Evolutionary conservation across 2,329 filamentous ascomycete genomes (phyloP), one percentile per base, ranked within the genome.

Genomic region (Chaetomiaceae sp.): DNA sequence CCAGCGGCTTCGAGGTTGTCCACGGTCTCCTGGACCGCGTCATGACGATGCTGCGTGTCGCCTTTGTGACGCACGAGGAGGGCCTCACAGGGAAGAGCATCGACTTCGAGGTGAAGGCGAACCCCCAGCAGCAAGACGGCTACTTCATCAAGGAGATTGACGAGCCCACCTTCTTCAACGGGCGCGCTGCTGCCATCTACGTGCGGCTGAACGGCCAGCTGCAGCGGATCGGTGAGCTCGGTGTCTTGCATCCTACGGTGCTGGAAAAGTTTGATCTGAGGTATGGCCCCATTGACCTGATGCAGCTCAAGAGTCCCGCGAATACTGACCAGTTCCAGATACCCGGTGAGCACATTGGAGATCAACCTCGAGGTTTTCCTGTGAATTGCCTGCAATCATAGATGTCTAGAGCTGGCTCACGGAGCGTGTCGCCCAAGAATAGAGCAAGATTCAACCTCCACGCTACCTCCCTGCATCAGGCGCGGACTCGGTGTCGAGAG

Each of bases 121-220:
- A 82, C 67, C 73, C 78, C 57, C 74, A 75, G 52, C 79, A 83
- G 62, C 77, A 82, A 42, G 80, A 89, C 63, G 85, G 86, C 19
- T 99, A 99, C 75, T 97, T 89, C 88, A 94, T 97, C 63, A 86
- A 96, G 72, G 90, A 95, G 72, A 82, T 95, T 57, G 82, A 95
- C 63, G 89, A 96, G 67, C 79, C 88, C 2, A 96, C 91, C 38
- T 99, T 95, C 78, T 92, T 99, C 74, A 77, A 83, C 37, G 94
- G 92, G 38, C 90, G 96, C 67, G 88, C 89, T 15, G 94, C 94
- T 9, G 85, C 89, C 44, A 86, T 99, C 57, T 87, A 88, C 69
- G 75, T 95, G 56, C 83, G 88, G 49, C 72, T 92, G 27, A 81
- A 74, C 33, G 89, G 88, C 55, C 88, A 91, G 76, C 81, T 87